These are phyloP conservation scores for Mortierella sp. DNA, from an alignment of 371 early-diverging fungal genomes.

Conservation along the genomic window DNA sequence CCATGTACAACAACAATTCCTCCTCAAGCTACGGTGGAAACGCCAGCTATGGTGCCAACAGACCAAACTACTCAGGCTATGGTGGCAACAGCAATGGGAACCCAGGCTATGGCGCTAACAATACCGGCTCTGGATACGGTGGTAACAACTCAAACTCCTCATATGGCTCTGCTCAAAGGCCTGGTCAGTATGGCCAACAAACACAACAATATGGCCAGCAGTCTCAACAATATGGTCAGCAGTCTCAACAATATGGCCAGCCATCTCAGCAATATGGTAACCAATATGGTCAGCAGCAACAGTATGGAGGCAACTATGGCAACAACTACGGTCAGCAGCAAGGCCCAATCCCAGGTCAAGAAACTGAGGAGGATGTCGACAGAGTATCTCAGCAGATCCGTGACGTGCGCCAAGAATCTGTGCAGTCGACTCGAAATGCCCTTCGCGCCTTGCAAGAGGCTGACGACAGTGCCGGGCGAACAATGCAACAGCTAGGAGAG, in stretches of 20 bases:
- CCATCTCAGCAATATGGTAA: slow-evolving; percentile 28
- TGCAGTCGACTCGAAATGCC: slow-evolving; percentile 81
- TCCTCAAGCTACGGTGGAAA: slow-evolving; percentile 26
- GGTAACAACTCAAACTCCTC: slow-evolving; percentile 8
- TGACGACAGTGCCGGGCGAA: slow-evolving; percentile 70
- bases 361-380: slow-evolving; percentile 73
- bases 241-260: slow-evolving; percentile 31
- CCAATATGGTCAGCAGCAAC: slow-evolving; percentile 40
- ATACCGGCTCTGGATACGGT: slow-evolving; percentile 11
- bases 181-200: slow-evolving; percentile 42
- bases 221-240: slow-evolving; percentile 22
- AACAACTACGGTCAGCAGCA: slow-evolving; percentile 37
- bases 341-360: slow-evolving; percentile 59
- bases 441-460: slow-evolving; percentile 75
- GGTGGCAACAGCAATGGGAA: slow-evolving; percentile 27
- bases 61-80: slow-evolving; percentile 23
- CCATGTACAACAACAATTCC: slow-evolving; percentile 13
- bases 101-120: slow-evolving; percentile 25
- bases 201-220: slow-evolving; percentile 54
- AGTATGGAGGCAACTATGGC: slow-evolving; percentile 21
- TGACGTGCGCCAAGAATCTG: slow-evolving; percentile 79
- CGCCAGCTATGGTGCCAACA: slow-evolving; percentile 18
- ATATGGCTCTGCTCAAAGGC: slow-evolving; percentile 10
- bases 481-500: slow-evolving; percentile 73
- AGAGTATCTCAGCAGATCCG: slow-evolving; percentile 74